Evolutionary conservation across 176 grass and related monocot species (phyloP), one percentile per base, ranked within the genome.

Genomic region (Rhynchospora breviuscula): DNA sequence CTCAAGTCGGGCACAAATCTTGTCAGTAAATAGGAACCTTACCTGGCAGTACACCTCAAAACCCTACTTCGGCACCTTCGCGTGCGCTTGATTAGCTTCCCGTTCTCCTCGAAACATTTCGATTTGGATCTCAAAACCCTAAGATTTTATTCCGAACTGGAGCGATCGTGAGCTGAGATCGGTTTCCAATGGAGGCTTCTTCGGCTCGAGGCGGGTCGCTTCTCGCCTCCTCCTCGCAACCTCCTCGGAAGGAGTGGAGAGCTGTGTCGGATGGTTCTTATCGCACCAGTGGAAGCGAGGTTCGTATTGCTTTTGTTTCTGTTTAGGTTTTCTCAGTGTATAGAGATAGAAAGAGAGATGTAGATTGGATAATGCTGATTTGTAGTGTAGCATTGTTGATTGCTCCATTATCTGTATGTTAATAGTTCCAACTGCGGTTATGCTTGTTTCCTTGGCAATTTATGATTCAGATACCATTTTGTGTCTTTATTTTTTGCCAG

Each of bases 211-310:
- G 76, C 76, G 76, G 76, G 3, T 79, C 76, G 25, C 79, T 63
- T 46, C 79, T 81, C 48, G 31, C 57, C 10, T 61, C 58, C 78
- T 46, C 78, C 22, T 81, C 79, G 17, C 79, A 81, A 63, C 79
- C 65, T 83, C 85, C 83, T 68, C 88, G 91, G 80, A 95, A 99
- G 93, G 96, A 99, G 88, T 99, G 96, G 96, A 87, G 96, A 73
- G 91, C 93, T 63, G 91, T 95, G 82, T 88, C 96, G 84, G 91
- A 95, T 18, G 74, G 81, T 47, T 67, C 96, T 4, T 90, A 86
- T 67, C 93, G 88, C 81, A 79, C 80, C 86, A 90, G 90, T 92
- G 96, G 84, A 83, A 60, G 69, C 74, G 93, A 95, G 93, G 96
- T 99, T 70, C 22, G 65, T 22, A 8, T 22, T 45, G 58, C 29